Evolutionary conservation across 1,284 basidiomycete genomes (phyloP), one percentile per base, ranked within the genome.

Genomic region (Trametes hirsuta): DNA sequence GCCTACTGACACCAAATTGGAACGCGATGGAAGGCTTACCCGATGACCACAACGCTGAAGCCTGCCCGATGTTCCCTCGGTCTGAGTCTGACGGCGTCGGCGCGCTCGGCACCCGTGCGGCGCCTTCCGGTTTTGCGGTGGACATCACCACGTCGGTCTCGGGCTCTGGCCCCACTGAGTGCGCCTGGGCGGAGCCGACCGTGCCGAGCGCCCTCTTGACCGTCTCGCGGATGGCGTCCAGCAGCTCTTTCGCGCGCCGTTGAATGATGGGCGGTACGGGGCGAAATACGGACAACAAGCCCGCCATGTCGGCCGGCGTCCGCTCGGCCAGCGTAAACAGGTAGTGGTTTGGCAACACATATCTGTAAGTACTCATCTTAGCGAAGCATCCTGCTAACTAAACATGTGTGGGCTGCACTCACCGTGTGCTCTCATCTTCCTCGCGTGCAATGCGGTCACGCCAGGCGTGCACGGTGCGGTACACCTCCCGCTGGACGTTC

Each of bases 351-450:
- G 87, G 80, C 22, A 95, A 77, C 24, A 94, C 83, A 70, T 86
- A 90, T 75, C 89, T 90, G 55, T 11, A 2, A 18, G 8, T 24
- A 9, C 37, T 8, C 6, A 3, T 41, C 46, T 9, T 10, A 34
- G 14, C 25, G 46, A 44, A 2, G 5, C 42, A 6, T 14, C 30
- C 9, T 36, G 4, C 12, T 14, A 12, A 18, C 18, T 18, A 18
- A 18, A 25, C 22, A 14, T 67, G 45, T 47, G 58, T 47, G 47
- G 50, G 44, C 56, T 11, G 50, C 47, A 77, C 85, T 61, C 72
- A 95, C 87, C 88, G 79, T 4, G 85, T 84, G 70, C 91, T 92
- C 74, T 98, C 97, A 72, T 98, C 97, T 65, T 95, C 90, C 59
- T 89, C 85, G 52, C 95, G 81, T 0, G 95, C 93, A 1, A 90